phyloP scores from a whole-genome alignment of 106 monocot species.

The Alisma plantagoaquatica region DNA sequence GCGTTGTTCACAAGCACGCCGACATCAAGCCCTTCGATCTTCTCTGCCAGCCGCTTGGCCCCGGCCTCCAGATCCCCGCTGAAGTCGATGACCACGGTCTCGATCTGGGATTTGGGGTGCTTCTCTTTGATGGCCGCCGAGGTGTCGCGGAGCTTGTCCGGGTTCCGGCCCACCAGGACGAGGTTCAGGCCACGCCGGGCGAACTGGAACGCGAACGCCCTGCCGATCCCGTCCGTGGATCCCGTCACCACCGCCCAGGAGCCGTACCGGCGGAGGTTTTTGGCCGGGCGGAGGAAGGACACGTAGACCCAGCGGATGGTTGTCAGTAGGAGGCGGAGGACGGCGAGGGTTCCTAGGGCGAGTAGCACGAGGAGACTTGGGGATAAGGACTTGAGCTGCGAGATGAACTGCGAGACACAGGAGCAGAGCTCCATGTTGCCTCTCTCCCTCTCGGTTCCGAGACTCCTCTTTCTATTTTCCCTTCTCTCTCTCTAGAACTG shows the following conservation, averaged over 20 bases:
- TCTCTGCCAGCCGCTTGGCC: constrained; percentile 32
- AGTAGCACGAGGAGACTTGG: constrained; percentile 34
- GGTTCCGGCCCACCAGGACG: constrained; percentile 83
- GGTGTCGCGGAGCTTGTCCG: constrained; percentile 42
- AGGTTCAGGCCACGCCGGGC: constrained; percentile 50
- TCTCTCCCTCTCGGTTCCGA: no score
- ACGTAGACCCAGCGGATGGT: constrained; percentile 43
- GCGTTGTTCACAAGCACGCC: constrained; percentile 86
- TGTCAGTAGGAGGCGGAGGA: constrained; percentile 19
- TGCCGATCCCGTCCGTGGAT: constrained; percentile 83
- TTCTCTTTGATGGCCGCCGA: constrained; percentile 30
- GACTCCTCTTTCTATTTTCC: no score
- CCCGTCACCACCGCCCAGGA: constrained; percentile 84
- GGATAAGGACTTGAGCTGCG: no score
- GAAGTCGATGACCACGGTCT: constrained; percentile 63
- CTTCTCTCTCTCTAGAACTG: no score
- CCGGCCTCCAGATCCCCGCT: constrained; percentile 45
- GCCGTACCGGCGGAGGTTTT: constrained; percentile 62
- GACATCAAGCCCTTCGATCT: constrained; percentile 56
- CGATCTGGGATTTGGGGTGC: constrained; percentile 11
- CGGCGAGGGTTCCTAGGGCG: constrained; percentile 25
- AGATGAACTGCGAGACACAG: no score
- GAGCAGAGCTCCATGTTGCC: no score
- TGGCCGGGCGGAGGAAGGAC: constrained; percentile 68
- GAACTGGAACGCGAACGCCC: constrained; percentile 62